A percentile compares a stretch with the other conserved stretches of the same genome.
phyloP scores from a whole-genome alignment of 805 yeast species.

The Saccharomycopsis sp. region DNA sequence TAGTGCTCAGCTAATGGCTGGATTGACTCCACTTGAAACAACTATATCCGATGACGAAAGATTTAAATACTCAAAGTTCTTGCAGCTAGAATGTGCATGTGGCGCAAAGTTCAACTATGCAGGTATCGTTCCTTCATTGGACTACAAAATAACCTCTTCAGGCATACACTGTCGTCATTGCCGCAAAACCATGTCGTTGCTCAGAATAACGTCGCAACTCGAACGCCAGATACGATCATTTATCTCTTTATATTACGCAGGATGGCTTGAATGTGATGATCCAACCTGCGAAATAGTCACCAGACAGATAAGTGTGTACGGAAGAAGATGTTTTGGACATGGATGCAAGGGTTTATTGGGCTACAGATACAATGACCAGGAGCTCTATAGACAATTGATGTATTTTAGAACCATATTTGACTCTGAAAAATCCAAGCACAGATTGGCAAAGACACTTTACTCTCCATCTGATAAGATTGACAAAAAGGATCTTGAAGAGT shows the following conservation, averaged over 20 bases:
- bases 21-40: conserved; percentile 70
- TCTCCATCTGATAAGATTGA: conserved; percentile 20
- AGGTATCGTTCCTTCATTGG: conserved; percentile 62
- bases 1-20: conserved; percentile 29
- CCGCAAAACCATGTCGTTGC: conserved; percentile 39
- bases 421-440: conserved; percentile 63
- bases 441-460: conserved; percentile 48
- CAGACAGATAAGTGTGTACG: conserved; percentile 83
- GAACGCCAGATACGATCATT: conserved; percentile 66
- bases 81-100: conserved; percentile 60
- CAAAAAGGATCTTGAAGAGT: neutral
- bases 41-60: conserved; percentile 77
- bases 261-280: conserved; percentile 83
- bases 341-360: conserved; percentile 72
- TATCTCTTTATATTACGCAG: conserved; percentile 75
- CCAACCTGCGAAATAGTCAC: conserved; percentile 72
- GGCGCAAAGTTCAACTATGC: conserved; percentile 56
- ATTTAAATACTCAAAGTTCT: conserved; percentile 55
- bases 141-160: conserved; percentile 52
- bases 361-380: conserved; percentile 69
- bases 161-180: conserved; percentile 73
- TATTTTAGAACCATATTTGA: conserved; percentile 78
- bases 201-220: conserved; percentile 62
- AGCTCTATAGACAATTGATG: conserved; percentile 76
- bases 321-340: conserved; percentile 73